These are phyloP conservation scores for Zygoascus bituminiphila DNA, from an alignment of 805 yeast genomes.

Conservation along the genomic window DNA sequence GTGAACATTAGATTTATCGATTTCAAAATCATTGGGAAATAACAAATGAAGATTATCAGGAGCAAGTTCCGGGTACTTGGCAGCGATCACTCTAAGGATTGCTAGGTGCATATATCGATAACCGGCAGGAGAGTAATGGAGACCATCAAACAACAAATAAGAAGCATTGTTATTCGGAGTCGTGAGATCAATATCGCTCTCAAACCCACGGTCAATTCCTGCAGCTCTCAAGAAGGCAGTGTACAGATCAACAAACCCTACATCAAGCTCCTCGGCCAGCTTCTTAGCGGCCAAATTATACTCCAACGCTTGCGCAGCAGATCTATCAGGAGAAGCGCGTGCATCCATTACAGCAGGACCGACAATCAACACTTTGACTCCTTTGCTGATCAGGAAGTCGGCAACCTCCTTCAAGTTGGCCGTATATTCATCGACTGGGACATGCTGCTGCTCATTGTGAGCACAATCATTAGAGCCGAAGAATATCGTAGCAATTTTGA, in stretches of 20 bases:
- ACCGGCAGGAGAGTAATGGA: constrained; percentile 50
- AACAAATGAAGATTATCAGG: constrained; percentile 29
- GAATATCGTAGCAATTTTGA: constrained; percentile 45
- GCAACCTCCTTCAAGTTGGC: constrained; percentile 43
- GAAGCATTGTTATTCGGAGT: neutral
- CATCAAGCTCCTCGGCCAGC: constrained; percentile 37
- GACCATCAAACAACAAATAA: constrained; percentile 40
- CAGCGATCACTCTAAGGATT: constrained; percentile 33
- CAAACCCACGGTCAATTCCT: neutral
- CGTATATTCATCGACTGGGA: constrained; percentile 42
- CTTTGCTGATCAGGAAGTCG: constrained; percentile 31
- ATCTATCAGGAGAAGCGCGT: constrained; percentile 30
- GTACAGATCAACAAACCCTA: constrained; percentile 55
- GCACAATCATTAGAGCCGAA: constrained; percentile 79
- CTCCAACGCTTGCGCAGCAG: constrained; percentile 35
- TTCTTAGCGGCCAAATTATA: constrained; percentile 45
- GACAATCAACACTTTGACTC: constrained; percentile 44
- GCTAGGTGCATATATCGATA: constrained; percentile 42
- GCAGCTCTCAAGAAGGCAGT: constrained; percentile 32
- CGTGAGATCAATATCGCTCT: neutral
- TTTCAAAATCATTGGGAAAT: neutral
- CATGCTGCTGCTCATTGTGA: constrained; percentile 35
- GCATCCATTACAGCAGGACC: constrained; percentile 50
- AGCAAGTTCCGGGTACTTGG: constrained; percentile 40
- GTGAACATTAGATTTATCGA: neutral